Percentiles rank a stretch among this genome's conserved stretches.
Conservation (phyloP, 805 yeast species). For the Phaffomyces antillensis region DNA sequence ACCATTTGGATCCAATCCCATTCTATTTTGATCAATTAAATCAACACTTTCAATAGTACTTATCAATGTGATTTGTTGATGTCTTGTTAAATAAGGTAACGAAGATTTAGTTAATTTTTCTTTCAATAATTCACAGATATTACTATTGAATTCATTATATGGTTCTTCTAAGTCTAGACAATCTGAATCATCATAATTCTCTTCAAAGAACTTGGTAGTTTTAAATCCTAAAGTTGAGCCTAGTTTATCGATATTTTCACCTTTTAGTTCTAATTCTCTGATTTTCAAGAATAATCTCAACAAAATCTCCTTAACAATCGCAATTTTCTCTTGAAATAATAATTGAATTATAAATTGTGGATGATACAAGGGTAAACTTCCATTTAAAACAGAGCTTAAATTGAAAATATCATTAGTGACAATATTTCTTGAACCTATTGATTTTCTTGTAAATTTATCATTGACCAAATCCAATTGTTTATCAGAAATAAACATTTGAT, state of each 20-base stretch:
- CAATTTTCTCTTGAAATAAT: slow-evolving; percentile 52
- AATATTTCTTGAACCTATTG: slow-evolving; percentile 54
- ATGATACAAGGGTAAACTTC: slow-evolving; percentile 84
- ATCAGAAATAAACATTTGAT: slow-evolving; percentile 80
- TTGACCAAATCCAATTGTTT: slow-evolving; percentile 46
- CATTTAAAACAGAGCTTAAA: slow-evolving; percentile 72
- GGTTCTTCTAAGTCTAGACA: slow-evolving; percentile 27
- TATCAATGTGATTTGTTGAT: slow-evolving; percentile 80
- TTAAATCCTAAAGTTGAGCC: slow-evolving; percentile 27
- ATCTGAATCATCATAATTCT: not conserved
- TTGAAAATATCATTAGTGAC: slow-evolving; percentile 52
- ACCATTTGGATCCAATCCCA: slow-evolving; percentile 45
- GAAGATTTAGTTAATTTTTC: slow-evolving; percentile 58
- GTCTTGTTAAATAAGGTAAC: slow-evolving; percentile 78
- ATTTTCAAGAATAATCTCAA: slow-evolving; percentile 44
- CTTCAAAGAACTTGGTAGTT: slow-evolving; percentile 22
- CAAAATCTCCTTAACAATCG: slow-evolving; percentile 50
- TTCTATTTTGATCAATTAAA: slow-evolving; percentile 39
- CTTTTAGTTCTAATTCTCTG: slow-evolving; percentile 44
- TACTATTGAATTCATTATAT: slow-evolving; percentile 32
- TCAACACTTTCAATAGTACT: slow-evolving; percentile 60
- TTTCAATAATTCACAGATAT: slow-evolving; percentile 40
- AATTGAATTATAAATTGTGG: slow-evolving; percentile 82
- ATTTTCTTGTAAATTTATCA: slow-evolving; percentile 44
- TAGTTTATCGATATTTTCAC: slow-evolving; percentile 14